Evolutionary conservation across 164 flowering plant genomes (phyloP), one percentile per base, ranked within the genome.

Genomic region (Vitis amurensis): DNA sequence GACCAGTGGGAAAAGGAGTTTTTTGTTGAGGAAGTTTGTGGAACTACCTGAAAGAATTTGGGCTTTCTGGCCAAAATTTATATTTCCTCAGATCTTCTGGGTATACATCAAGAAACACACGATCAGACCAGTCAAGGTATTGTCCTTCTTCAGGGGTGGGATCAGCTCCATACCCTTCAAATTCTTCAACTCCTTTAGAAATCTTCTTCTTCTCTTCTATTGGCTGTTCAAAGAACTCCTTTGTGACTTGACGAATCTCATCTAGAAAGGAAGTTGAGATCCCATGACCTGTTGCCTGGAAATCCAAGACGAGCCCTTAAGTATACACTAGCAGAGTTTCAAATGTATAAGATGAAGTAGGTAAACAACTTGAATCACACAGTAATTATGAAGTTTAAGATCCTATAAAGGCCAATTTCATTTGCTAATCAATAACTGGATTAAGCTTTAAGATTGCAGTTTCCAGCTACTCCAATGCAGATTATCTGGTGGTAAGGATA

Each of bases 161-260:
- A 55, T 79, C 84, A 64, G 63, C 76, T 11, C 87, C 87, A 65
- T 83, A 83, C 0, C 84, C 87, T 77, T 83, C 75, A 53, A 79
- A 63, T 2, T 73, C 80, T 9, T 9, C 63, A 27, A 69, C 73
- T 57, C 61, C 59, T 70, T 71, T 78, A 16, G 73, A 50, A 9
- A 66, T 27, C 56, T 78, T 80, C 31, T 63, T 50, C 71, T 80
- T 82, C 59, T 75, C 86, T 57, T 77, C 86, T 77, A 73, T 71
- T 50, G 83, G 80, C 50, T 52, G 83, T 17, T 69, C 68, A 19
- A 83, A 80, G 71, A 80, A 80, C n/a, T 80, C 78, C 52, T 71
- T 75, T 3, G 73, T 11, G 15, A 80, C 72, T 49, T 31, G 19
- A 0, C 66, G 64, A 11, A 83, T 23, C 37, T 80, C 52, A 12